phyloP scores from a whole-genome alignment of 352 stramenopile genomes.

The Thalassiosira exigua region DNA sequence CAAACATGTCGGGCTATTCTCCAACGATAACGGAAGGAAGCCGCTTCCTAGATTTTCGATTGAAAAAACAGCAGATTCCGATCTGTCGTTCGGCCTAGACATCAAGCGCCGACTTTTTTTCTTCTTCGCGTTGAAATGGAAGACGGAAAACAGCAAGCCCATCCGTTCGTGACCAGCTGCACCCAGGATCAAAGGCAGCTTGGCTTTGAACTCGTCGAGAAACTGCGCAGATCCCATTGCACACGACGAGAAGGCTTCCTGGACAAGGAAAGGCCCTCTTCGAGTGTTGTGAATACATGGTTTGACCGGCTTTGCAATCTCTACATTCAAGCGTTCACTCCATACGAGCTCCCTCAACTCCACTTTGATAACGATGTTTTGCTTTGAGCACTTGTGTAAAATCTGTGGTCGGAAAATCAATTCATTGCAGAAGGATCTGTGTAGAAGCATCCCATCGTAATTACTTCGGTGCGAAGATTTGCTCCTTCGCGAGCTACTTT shows the following conservation, averaged over 20 bases:
- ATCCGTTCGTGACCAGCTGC: conserved; percentile 32
- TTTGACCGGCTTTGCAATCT: conserved; percentile 62
- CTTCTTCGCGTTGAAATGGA: conserved; percentile 68
- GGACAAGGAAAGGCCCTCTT: conserved; percentile 76
- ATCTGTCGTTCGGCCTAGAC: conserved; percentile 36
- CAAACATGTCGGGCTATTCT: conserved; percentile 55
- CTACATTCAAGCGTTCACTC: conserved; percentile 57
- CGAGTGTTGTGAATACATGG: conserved; percentile 80
- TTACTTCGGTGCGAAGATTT: conserved; percentile 42
- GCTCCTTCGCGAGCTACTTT: conserved; percentile 35
- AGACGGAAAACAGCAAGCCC: conserved; percentile 79
- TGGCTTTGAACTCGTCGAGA: conserved; percentile 82
- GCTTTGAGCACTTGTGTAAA: conserved; percentile 76
- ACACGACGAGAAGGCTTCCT: conserved; percentile 75
- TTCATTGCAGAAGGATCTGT: conserved; percentile 85
- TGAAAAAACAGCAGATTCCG: conserved; percentile 31
- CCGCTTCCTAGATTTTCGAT: conserved; percentile 76
- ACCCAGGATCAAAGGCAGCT: conserved; percentile 60
- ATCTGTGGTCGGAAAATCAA: conserved; percentile 76
- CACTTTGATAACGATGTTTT: conserved; percentile 81
- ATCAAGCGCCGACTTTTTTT: conserved; percentile 27
- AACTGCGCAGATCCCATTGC: conserved; percentile 72
- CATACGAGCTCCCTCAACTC: conserved; percentile 79
- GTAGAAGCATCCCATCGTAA: conserved; percentile 53
- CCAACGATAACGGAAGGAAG: conserved; percentile 68